Evolutionary conservation across 139 green algal species (phyloP), one percentile per base, ranked within the genome.

Genomic region (Nannochloris sp.): DNA sequence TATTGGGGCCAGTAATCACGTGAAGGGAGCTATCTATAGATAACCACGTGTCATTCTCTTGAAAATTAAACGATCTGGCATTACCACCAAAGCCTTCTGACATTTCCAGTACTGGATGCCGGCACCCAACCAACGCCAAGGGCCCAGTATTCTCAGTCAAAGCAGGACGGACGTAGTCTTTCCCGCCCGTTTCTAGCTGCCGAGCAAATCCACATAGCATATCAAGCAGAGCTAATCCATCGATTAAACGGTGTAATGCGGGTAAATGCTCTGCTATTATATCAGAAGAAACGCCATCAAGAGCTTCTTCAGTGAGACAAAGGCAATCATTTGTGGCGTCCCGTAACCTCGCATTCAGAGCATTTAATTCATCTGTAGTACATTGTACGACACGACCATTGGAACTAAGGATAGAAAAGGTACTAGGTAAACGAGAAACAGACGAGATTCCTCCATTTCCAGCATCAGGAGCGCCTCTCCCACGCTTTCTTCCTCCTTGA

Each of bases 301-400:
- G 75, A 19, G 86, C 63, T 83, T 88, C 65, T 38, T 89, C 76
- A 15, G 89, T 92, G 7, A 95, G 77, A 36, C 85, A 29, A 71
- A 93, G 67, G 67, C 88, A 96, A 65, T 95, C 86, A 34, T 81
- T 77, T 32, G 76, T 71, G 7, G 89, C 80, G 47, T 92, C 84
- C 27, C 71, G 67, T 24, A 96, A 85, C 5, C 90, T 73, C 10
- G 74, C 45, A 71, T 97, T 96, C 3, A 97, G 81, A 7, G 90
- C 89, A 32, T 85, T 90, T 0, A 97, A 79, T 75, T 96, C 89
- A 29, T 83, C 73, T 0, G 80, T 92, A 24, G 84, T 92, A 63
- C 78, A 83, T 12, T 76, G 47, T 23, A 78, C 45, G 3, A 34
- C 54, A 8, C 64, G 68, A 48, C 67, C 62, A 30, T 65, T 77